A percentile compares a stretch with the other conserved stretches of the same genome.
Conservation (phyloP, 164 flowering plant genomes). For the Malania oleifera region DNA sequence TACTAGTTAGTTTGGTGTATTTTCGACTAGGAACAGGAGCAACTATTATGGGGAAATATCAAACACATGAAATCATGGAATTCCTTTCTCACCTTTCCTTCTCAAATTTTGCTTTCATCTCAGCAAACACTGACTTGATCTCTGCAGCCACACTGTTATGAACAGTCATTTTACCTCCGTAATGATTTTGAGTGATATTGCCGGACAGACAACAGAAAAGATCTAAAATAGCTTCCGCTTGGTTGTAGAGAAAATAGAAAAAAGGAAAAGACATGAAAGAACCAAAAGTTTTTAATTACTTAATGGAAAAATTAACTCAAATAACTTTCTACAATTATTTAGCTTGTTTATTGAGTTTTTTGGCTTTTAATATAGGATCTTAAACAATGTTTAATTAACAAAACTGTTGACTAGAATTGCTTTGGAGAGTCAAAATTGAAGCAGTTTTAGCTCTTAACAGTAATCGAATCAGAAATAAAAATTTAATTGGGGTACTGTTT, state of each 20-base stretch:
- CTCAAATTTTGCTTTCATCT: slow-evolving; percentile 66
- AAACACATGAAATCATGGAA: neutral
- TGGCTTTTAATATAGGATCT: no score
- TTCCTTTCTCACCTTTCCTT: slow-evolving; percentile 63
- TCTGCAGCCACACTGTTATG: slow-evolving; percentile 68
- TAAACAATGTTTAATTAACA: no score
- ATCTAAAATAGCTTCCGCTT: neutral
- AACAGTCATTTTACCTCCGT: neutral
- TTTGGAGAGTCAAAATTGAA: no score
- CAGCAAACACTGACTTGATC: slow-evolving; percentile 62
- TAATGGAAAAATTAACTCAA: neutral
- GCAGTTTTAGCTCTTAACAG: no score
- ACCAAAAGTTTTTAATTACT: no score
- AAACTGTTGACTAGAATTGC: no score
- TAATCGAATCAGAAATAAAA: no score
- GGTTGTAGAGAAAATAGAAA: neutral
- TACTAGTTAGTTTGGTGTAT: neutral
- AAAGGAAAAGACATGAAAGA: neutral
- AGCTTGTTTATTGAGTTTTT: no score
- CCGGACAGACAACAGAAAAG: neutral
- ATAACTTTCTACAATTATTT: neutral
- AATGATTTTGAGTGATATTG: neutral
- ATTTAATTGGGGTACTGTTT: no score
- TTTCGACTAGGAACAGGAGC: neutral
- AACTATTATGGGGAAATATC: neutral